These are phyloP conservation scores for Neurospora sp. DNA, from an alignment of 2,329 filamentous ascomycete genomes.

Conservation along the genomic window DNA sequence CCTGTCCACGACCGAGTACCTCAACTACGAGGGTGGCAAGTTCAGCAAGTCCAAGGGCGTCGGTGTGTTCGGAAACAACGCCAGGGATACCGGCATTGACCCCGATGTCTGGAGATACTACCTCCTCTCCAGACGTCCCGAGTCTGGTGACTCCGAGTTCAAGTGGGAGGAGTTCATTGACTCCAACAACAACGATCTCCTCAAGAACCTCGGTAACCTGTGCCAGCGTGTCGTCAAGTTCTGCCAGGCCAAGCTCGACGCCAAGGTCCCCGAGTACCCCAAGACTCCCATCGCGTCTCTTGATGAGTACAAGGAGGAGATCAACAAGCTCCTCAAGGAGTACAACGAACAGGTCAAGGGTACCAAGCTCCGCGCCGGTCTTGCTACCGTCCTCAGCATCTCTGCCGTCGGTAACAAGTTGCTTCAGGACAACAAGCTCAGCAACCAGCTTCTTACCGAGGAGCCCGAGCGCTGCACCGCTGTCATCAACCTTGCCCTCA, in stretches of 20 bases:
- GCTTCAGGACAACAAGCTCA: slow-evolving; percentile 29
- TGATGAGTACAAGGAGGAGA: slow-evolving; percentile 46
- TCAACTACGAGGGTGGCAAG: slow-evolving; percentile 83
- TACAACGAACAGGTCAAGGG: slow-evolving; percentile 61
- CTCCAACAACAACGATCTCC: slow-evolving; percentile 81
- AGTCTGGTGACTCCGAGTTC: slow-evolving; percentile 80
- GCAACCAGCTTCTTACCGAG: slow-evolving; percentile 39
- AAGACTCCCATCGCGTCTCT: slow-evolving; percentile 43
- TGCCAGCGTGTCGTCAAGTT: slow-evolving; percentile 68
- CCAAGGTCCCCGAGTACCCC: slow-evolving; percentile 53
- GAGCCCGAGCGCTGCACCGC: slow-evolving; percentile 44
- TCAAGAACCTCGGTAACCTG: slow-evolving; percentile 66
- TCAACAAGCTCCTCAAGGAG: slow-evolving; percentile 54
- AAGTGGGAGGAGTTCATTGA: slow-evolving; percentile 55
- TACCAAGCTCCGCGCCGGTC: slow-evolving; percentile 58
- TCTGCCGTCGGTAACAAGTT: slow-evolving; percentile 46
- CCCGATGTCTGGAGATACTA: slow-evolving; percentile 92
- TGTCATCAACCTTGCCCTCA: slow-evolving; percentile 69
- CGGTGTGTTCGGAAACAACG: slow-evolving; percentile 86
- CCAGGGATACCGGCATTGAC: slow-evolving; percentile 73
- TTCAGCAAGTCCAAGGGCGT: slow-evolving; percentile 87
- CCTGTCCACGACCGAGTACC: slow-evolving; percentile 79
- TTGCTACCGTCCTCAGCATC: slow-evolving; percentile 51
- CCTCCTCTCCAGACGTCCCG: slow-evolving; percentile 73
- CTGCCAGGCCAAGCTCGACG: slow-evolving; percentile 64